phyloP scores from a whole-genome alignment of 2,329 filamentous ascomycete genomes.

The Aspergillus sp. region DNA sequence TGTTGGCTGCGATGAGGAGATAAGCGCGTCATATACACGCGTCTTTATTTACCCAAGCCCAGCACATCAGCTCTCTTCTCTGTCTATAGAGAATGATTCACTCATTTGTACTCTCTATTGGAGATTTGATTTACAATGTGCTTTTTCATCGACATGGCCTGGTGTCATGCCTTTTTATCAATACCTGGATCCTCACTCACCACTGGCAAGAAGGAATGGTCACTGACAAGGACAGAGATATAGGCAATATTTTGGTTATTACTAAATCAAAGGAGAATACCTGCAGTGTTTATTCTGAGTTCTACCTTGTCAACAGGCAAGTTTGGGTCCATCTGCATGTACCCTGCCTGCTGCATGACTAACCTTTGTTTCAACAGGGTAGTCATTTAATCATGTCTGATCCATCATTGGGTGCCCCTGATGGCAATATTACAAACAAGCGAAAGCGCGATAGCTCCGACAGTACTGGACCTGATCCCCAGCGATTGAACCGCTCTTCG shows the following conservation, averaged over 20 bases:
- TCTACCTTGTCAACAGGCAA: neutral
- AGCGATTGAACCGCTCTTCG: slow-evolving; percentile 37
- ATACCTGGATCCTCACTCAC: neutral
- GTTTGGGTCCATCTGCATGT: neutral
- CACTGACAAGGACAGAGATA: too few species aligned
- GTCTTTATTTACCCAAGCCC: slow-evolving; percentile 18
- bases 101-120: neutral
- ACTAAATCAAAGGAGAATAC: too few species aligned
- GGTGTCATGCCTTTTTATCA: neutral
- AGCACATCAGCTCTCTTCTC: slow-evolving; percentile 1
- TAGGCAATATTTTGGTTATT: too few species aligned
- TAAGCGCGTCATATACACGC: slow-evolving; percentile 26
- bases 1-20: slow-evolving; percentile 11
- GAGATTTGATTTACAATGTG: too few species aligned
- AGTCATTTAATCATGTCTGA: slow-evolving; percentile 30
- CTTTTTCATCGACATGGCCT: too few species aligned
- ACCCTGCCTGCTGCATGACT: slow-evolving; percentile 9
- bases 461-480: slow-evolving; percentile 34
- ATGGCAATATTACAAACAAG: slow-evolving; percentile 30
- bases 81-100: neutral
- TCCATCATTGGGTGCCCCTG: slow-evolving; percentile 30
- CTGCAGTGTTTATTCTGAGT: neutral
- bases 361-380: slow-evolving; percentile 10
- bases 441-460: slow-evolving; percentile 38
- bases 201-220: too few species aligned